Evolutionary conservation across 345 rosid species (phyloP).

Genomic region (Salix dunnii): DNA sequence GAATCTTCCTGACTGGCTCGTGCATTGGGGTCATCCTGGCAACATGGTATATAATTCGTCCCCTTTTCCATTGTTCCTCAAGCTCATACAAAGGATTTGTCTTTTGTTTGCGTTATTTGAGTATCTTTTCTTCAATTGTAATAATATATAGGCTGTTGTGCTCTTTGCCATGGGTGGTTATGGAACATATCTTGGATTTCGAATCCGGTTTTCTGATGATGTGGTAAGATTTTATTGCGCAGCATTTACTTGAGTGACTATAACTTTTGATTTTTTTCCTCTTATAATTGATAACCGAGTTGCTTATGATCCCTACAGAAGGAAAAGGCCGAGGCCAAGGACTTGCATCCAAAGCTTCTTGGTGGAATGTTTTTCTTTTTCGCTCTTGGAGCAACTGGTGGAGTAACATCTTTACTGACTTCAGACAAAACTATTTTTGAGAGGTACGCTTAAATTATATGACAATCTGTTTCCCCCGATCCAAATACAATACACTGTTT

Average conservation of each 20-base stretch:
- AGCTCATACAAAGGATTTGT: background rate
- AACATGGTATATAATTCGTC: constrained; percentile 59
- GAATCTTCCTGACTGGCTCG: constrained; percentile 86
- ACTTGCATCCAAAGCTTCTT: constrained; percentile 87
- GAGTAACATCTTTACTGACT: constrained; percentile 77
- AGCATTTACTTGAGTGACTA: background rate
- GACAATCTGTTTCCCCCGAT: too few species aligned
- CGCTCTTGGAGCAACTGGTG: constrained; percentile 91
- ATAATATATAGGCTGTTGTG: constrained; percentile 63
- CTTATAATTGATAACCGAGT: background rate
- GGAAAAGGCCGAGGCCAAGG: constrained; percentile 87
- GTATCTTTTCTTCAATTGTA: background rate
- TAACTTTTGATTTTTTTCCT: background rate
- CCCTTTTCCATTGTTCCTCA: background rate
- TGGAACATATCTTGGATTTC: constrained; percentile 87
- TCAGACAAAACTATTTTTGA: constrained; percentile 77
- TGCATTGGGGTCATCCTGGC: constrained; percentile 96
- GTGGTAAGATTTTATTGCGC: constrained; percentile 43
- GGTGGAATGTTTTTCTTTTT: constrained; percentile 96
- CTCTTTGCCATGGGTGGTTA: constrained; percentile 98
- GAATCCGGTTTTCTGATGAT: constrained; percentile 67
- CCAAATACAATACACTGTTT: background rate
- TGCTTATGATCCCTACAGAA: constrained; percentile 38
- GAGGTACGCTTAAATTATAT: constrained; percentile 37
- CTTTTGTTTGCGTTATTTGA: background rate